Percentiles rank a stretch among this genome's conserved stretches.
phyloP scores from a whole-genome alignment of 2,329 filamentous ascomycete species.

The Penicillium hesseltinei region DNA sequence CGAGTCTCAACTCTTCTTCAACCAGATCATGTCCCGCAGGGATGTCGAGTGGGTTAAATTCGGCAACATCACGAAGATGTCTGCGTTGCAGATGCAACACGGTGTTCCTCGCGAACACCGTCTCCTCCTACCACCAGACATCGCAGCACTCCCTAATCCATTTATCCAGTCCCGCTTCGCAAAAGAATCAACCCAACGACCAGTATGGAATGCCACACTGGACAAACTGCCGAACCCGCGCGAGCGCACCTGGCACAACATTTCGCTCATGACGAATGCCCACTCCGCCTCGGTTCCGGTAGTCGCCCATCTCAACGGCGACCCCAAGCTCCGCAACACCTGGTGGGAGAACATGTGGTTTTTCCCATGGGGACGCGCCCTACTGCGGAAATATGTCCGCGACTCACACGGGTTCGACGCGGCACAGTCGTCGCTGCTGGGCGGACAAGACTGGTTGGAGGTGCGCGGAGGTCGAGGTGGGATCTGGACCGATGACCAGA shows the following conservation, averaged over 20 bases:
- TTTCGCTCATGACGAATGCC: constrained; percentile 50
- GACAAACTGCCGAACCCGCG: constrained; percentile 44
- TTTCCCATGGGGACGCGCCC: constrained; percentile 47
- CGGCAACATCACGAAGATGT: constrained; percentile 38
- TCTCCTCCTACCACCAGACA: constrained; percentile 40
- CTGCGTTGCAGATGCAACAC: constrained; percentile 35
- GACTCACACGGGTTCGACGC: constrained; percentile 43
- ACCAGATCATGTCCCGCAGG: constrained; percentile 38
- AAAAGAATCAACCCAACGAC: constrained; percentile 28
- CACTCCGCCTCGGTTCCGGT: constrained; percentile 49
- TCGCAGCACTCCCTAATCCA: constrained; percentile 33
- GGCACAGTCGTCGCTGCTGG: constrained; percentile 45
- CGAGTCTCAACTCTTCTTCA: constrained; percentile 51
- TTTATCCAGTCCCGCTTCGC: constrained; percentile 33
- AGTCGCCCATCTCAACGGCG: constrained; percentile 43
- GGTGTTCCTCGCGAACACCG: constrained; percentile 38
- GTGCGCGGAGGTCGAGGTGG: constrained; percentile 53
- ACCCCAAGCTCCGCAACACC: constrained; percentile 29
- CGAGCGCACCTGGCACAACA: constrained; percentile 42
- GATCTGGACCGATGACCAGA: constrained; percentile 52
- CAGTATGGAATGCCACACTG: constrained; percentile 38
- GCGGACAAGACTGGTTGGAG: constrained; percentile 51
- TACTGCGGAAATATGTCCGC: constrained; percentile 51
- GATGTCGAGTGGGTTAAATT: constrained; percentile 46
- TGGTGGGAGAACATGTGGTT: constrained; percentile 53